phyloP scores from a whole-genome alignment of 257 asterid genomes.

The Solanum pennellii region DNA sequence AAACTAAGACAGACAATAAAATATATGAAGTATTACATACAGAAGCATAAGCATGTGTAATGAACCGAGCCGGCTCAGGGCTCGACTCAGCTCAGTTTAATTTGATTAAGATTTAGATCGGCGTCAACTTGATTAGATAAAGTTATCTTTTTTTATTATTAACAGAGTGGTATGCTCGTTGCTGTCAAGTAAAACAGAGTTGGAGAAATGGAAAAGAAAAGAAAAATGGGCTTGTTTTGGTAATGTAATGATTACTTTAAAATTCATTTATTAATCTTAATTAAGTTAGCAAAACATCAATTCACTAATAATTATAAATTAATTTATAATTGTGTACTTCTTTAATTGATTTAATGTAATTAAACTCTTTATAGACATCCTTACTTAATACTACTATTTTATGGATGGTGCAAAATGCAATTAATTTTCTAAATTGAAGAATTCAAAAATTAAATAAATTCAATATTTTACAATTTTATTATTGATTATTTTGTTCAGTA shows the following conservation, averaged over 20 bases:
- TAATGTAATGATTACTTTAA: not conserved
- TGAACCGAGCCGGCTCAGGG: not conserved
- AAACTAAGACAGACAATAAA: not conserved
- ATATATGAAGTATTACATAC: too few relatives aligned
- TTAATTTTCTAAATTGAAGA: not conserved
- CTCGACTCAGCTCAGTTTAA: not conserved
- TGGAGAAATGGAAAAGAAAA: not conserved
- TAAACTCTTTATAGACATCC: not conserved
- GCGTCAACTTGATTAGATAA: not conserved
- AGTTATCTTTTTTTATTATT: too few relatives aligned
- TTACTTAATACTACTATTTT: not conserved
- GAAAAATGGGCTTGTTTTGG: not conserved
- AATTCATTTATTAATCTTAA: not conserved
- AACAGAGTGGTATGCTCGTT: fast-evolving
- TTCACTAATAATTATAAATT: not conserved
- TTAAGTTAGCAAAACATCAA: not conserved
- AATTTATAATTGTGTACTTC: not conserved
- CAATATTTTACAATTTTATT: not conserved
- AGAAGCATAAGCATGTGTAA: not conserved
- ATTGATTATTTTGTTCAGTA: not conserved
- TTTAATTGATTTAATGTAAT: not conserved
- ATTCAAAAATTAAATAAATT: not conserved
- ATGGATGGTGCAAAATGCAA: not conserved
- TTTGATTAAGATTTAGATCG: not conserved
- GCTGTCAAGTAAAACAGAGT: too few relatives aligned